Evolutionary conservation across 192 early-diverging fungal genomes (phyloP), one percentile per base, ranked within the genome.

Genomic region (Coemansia sp.): DNA sequence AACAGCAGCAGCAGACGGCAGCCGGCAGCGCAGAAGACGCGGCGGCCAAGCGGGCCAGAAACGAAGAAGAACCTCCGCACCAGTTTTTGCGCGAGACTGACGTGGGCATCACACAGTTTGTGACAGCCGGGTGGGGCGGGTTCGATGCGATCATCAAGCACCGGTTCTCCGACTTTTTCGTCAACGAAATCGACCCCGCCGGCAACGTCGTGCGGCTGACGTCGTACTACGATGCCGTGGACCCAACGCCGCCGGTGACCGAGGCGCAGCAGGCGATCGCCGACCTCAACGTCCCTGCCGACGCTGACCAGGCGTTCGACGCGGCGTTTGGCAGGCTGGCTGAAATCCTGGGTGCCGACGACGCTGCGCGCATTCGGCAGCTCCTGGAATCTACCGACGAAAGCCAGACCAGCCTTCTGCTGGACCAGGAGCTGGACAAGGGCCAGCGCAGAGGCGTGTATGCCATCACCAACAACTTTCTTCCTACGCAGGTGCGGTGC

Each of bases 101-200:
- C 62, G 90, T 90, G 1, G 93, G 93, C 27, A 92, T 94, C 61
- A 76, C 77, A 6, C 77, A 83, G 35, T 92, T 62, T 31, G 58
- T 84, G 14, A 73, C 69, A 0, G 47, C 60, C 0, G 74, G 65
- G 10, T 79, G 77, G 73, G 11, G 20, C 4, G 76, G 82, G 11
- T 86, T 79, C 38, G 54, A 71, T 10, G 80, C 71, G 14, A 77
- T 86, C 0, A 76, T 86, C 71, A 85, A 84, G 67, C 72, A 71
- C 69, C 92, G 96, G 66, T 91, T 85, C 51, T 78, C 87, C 0
- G 97, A 99, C 73, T 99, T 99, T 78, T 79, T 94, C 36, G 97
- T 99, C 25, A 90, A 95, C 78, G 97, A 99, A 86, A 90, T 99
- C 17, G 90, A 91, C 67, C 59, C 68, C 35, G 61, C 76, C 20